Base-by-base conservation (phyloP, 139 green algal species). In the Tetratostichococcus sp. region DNA sequence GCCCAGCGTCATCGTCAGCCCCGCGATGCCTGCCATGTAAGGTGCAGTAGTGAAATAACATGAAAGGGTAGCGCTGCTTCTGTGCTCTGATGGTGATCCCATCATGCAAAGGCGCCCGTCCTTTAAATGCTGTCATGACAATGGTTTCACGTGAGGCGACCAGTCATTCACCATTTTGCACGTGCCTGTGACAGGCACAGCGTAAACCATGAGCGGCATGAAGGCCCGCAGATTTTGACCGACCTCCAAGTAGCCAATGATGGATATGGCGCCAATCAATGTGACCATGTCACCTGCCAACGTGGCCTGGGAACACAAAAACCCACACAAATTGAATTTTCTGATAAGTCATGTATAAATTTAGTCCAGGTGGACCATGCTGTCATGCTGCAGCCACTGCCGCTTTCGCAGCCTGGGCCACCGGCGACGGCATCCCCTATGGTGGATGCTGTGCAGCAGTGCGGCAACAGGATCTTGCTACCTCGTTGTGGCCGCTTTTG, bases 171-270 rank as follows among this genome's bases (percentile, higher is more conserved):
- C 11, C 17, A 26, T 25, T 23, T 25, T 26, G 26, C 19, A 17
- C 50, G 11, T 62, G 14, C 2, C 50, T 26, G 79, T 95, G 39
- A 96, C 89, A 25, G 88, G 82, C 11, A 80, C 73, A 0, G 89
- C 89, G 65, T 95, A 97, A 21, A 94, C 74, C 71, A 92, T 92
- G 30, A 93, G 78, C 0, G 92, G 92, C 83, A 96, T 91, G 85
- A 83, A 92, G 19, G 58, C 42, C 16, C 84, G 73, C 32, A 90
- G 75, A 1, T 58, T 34, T 22, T 42, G 43, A 2, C 88, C 88
- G 1, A 83, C 73, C 3, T 74, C 78, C 35, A 90, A 72, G 74
- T 93, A 89, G 1, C 74, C 78, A 42, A 62, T 62, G 50, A 62
- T 62, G 17, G 14, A n/a, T 8, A 62, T 26, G 17, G 50, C 50